Base-by-base conservation (phyloP, 208 protist species). In the Leishmania gerbilli region DNA sequence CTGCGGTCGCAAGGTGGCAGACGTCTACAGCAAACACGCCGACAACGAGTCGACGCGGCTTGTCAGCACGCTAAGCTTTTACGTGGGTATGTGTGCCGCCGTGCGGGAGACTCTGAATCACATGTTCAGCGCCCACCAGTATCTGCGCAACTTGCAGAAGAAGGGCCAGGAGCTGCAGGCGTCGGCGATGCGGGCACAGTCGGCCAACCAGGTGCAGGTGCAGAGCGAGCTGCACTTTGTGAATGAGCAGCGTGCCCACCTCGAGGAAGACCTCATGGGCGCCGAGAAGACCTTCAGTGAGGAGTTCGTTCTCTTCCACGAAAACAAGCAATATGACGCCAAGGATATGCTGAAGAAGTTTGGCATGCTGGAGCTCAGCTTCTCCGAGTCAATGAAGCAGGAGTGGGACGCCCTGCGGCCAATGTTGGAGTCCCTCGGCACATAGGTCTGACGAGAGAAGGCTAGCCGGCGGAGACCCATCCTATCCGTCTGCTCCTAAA, bases 1-100 rank as follows among this genome's bases (percentile, higher is more conserved):
- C 68, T 89, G 91, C 84, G 90, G 87, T 56, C 87, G 92, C 51
- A 77, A 88, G 49, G 85, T 97, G 13, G 82, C 87, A 0, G 75
- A 76, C 2, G 84, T 92, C 31, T 94, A 95, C 75, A 81, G 68
- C 45, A 87, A 92, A 47, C 92, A 97, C 77, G 92, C 91, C 27
- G 83, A 95, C 53, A 86, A 89, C 74, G 89, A 96, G 78, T 85
- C 90, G 24, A 87, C 87, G 40, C 85, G 94, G 49, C 88, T 98
- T 5, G 93, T 95, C 49, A 93, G 95, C 79, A 95, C 91, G 27
- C 84, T 97, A 7, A 91, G 88, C 77, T 98, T 95, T 77, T 95
- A 97, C 84, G 81, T 88, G 19, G 94, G 94, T 56, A 96, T 96
- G 89, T 96, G 93, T 67, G 84, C 79, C 17, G 85, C 94, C 2